A percentile compares a stretch with the other conserved stretches of the same genome.
These are phyloP conservation scores for Vitis riparia DNA, from an alignment of 164 flowering plant species.

Conservation along the genomic window DNA sequence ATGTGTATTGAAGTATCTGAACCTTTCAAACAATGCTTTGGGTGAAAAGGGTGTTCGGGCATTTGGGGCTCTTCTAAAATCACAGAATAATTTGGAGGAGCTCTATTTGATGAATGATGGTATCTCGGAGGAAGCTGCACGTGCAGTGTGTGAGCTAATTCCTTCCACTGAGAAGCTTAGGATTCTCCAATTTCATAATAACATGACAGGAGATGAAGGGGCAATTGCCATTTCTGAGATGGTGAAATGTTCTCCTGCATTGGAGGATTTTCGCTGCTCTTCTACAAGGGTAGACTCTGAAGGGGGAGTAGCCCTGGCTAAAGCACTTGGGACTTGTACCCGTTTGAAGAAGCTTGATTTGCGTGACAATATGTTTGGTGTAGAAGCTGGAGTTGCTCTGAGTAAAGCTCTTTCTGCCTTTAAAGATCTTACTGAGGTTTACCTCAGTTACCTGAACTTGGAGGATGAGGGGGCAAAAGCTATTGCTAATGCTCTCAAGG, in stretches of 20 bases:
- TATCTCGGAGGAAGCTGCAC: slow-evolving; percentile 69
- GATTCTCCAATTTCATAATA: slow-evolving; percentile 67
- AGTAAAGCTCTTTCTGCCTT: slow-evolving; percentile 33
- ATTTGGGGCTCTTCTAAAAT: slow-evolving; percentile 47
- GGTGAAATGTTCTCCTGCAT: slow-evolving; percentile 41
- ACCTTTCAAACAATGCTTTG: slow-evolving; percentile 68
- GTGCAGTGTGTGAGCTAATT: slow-evolving; percentile 50
- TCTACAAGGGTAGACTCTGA: slow-evolving; percentile 61
- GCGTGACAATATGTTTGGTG: slow-evolving; percentile 77
- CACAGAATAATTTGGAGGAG: slow-evolving; percentile 57
- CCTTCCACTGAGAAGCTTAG: slow-evolving; percentile 52
- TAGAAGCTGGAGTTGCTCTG: slow-evolving; percentile 61
- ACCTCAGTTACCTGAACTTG: slow-evolving; percentile 68
- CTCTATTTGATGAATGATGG: slow-evolving; percentile 69
- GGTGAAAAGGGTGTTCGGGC: slow-evolving; percentile 71
- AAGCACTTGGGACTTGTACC: slow-evolving; percentile 47
- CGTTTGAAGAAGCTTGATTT: slow-evolving; percentile 56
- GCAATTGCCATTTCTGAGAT: slow-evolving; percentile 62
- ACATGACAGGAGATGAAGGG: slow-evolving; percentile 80
- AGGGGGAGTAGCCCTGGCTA: slow-evolving; percentile 57
- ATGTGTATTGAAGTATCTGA: slow-evolving; percentile 40
- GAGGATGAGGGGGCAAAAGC: slow-evolving; percentile 65
- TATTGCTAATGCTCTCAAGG: slow-evolving; percentile 49
- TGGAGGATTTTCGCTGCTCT: slow-evolving; percentile 67
- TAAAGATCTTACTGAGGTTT: slow-evolving; percentile 52